These are phyloP conservation scores for Capillidium rhysosporum DNA, from an alignment of 371 early-diverging fungal species.

Conservation along the genomic window DNA sequence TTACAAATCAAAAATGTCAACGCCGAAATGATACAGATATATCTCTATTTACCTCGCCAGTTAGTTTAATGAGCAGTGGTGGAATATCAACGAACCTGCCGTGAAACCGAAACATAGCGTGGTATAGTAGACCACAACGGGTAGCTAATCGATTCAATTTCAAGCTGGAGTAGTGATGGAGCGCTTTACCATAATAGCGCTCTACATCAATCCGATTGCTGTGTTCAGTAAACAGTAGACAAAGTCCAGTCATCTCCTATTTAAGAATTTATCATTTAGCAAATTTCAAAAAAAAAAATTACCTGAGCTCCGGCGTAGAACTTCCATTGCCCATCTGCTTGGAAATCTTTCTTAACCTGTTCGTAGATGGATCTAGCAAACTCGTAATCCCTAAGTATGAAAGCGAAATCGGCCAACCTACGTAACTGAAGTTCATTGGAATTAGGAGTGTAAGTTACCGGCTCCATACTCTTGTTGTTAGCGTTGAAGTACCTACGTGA, in stretches of 20 bases:
- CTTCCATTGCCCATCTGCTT: conserved; percentile 60
- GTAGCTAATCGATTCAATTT: conserved; percentile 39
- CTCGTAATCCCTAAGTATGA: conserved; percentile 83
- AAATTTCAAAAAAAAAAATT: not conserved
- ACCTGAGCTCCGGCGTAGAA: conserved; percentile 66
- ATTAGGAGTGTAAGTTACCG: conserved; percentile 15
- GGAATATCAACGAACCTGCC: conserved; percentile 50
- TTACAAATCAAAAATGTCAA: not conserved
- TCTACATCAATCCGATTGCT: conserved; percentile 45
- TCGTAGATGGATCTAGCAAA: conserved; percentile 79
- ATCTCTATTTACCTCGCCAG: conserved; percentile 30
- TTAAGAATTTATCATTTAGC: conserved; percentile 7
- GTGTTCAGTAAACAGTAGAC: conserved; percentile 39
- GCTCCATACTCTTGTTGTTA: conserved; percentile 14
- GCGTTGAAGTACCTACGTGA: conserved; percentile 63
- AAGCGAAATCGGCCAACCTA: conserved; percentile 81
- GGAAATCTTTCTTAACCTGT: conserved; percentile 72
- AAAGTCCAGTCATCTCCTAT: conserved; percentile 82
- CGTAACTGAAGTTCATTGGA: conserved; percentile 76
- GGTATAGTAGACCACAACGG: conserved; percentile 28
- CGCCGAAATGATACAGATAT: not conserved
- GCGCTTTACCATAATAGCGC: conserved; percentile 54
- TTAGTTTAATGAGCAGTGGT: conserved; percentile 39
- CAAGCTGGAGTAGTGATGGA: conserved; percentile 23
- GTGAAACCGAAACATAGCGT: conserved; percentile 50